Base-by-base conservation (phyloP, 108 stramenopile species). In the Phaeodactylum tricornutum region DNA sequence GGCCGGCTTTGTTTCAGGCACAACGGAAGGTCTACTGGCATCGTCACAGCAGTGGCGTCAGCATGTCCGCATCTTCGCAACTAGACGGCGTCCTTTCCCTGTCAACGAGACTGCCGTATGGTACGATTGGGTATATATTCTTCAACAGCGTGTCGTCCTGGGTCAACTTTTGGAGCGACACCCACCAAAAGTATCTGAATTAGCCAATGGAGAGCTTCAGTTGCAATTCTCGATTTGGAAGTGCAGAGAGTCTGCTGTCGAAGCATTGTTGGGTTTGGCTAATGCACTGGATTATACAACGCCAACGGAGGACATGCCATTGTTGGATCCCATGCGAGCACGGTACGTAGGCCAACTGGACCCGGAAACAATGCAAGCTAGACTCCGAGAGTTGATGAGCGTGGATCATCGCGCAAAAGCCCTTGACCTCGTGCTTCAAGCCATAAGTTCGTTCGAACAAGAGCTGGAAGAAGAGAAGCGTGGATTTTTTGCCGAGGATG, bases 21-120 rank as follows among this genome's bases (percentile, higher is more conserved):
- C 69, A 14, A 57, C 72, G 19, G 47, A 47, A 5, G 73, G 73
- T 4, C 23, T 64, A 2, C 19, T 70, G 23, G 77, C 71, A 14
- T 72, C 72, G 6, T 50, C 65, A 4, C 17, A 44, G 7, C 78
- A 80, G 45, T 85, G 83, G 81, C 61, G 76, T 47, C 64, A 72
- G 33, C 83, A 85, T 69, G 53, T 53, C 37, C 30, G 31, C 16
- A 36, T 30, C n/a, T n/a, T n/a, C n/a, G n/a, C n/a, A n/a, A n/a
- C n/a, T n/a, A n/a, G n/a, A n/a, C n/a, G n/a, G n/a, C n/a, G n/a
- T n/a, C n/a, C n/a, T n/a, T n/a, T n/a, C n/a, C n/a, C n/a, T n/a
- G n/a, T n/a, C n/a, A n/a, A n/a, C n/a, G 41, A 29, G 22, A 49
- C 16, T 25, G 23, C 44, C 15, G 28, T n/a, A 4, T 77, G 67